phyloP scores from a whole-genome alignment of 306 rosid genomes.

The Cicer yamashitae region DNA sequence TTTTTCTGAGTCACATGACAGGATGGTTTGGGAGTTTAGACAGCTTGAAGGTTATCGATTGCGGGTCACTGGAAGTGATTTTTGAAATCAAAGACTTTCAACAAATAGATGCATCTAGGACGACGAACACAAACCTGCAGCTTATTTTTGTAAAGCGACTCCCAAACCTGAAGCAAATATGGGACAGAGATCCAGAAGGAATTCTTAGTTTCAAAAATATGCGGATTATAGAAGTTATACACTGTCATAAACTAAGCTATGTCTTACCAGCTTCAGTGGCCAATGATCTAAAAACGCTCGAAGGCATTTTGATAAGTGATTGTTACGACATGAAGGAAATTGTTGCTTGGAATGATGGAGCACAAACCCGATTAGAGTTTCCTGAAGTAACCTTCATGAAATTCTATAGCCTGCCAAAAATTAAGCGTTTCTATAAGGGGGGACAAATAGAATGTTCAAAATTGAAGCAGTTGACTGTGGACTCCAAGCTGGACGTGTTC shows the following conservation, averaged over 20 bases:
- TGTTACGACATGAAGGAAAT: conserved; percentile 24
- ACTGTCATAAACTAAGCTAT: not conserved
- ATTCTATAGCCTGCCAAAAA: not conserved
- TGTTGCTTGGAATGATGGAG: conserved; percentile 6
- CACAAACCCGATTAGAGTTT: not conserved
- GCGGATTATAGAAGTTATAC: accelerated
- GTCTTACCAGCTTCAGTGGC: conserved; percentile 44
- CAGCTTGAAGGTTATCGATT: not conserved
- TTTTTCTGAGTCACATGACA: conserved; percentile 22
- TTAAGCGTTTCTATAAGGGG: not conserved
- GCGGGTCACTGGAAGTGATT: conserved; percentile 21
- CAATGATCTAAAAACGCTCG: conserved; percentile 7
- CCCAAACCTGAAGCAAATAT: conserved; percentile 33
- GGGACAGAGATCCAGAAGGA: conserved; percentile 23
- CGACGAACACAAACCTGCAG: not conserved
- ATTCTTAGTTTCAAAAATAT: conserved; percentile 12
- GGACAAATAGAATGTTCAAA: conserved; percentile 11
- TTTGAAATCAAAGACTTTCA: conserved; percentile 17
- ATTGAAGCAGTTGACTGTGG: not conserved
- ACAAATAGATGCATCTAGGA: not conserved
- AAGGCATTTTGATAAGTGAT: accelerated
- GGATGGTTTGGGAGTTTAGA: conserved; percentile 8
- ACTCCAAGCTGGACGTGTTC: not conserved
- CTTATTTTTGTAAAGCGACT: not conserved
- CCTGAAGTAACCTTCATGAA: not conserved